phyloP scores from a whole-genome alignment of 352 stramenopile genomes.

The Phytophthora pseudosyringae region DNA sequence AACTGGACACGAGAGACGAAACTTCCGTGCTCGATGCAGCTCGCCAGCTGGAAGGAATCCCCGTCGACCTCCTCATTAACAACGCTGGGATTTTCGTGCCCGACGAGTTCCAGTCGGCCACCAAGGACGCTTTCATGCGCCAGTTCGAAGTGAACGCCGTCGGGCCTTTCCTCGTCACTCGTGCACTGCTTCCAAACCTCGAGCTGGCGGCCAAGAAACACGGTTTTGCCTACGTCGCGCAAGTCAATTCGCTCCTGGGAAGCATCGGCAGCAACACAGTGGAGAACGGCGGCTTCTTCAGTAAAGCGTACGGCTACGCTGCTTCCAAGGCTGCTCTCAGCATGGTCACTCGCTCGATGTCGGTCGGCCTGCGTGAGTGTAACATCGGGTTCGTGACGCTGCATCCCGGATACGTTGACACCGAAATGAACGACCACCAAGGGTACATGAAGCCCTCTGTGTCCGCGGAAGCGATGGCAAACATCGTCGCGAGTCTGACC shows the following conservation, averaged over 20 bases:
- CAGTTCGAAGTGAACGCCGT: constrained; percentile 6
- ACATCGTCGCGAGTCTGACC: background rate
- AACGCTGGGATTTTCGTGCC: background rate
- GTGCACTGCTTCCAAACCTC: constrained; percentile 4
- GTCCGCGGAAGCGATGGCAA: background rate
- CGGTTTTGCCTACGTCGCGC: background rate
- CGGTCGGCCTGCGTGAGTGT: background rate
- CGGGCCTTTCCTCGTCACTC: constrained; percentile 6
- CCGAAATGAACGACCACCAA: constrained; percentile 2
- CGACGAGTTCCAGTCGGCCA: background rate
- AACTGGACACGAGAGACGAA: constrained; percentile 4
- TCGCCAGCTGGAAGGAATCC: background rate
- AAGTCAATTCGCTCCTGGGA: background rate
- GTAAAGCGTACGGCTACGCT: background rate
- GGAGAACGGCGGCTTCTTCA: background rate
- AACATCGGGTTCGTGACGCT: constrained; percentile 2
- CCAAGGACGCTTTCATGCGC: constrained; percentile 8
- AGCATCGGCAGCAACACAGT: constrained; percentile 11
- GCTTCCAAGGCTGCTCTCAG: constrained; percentile 9
- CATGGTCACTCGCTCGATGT: constrained; percentile 3
- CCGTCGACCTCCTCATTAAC: constrained; percentile 12
- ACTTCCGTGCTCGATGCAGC: background rate
- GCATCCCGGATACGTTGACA: constrained; percentile 4
- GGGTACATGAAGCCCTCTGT: background rate
- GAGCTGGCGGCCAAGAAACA: constrained; percentile 1